These are phyloP conservation scores for Backusella luteola DNA, from an alignment of 192 early-diverging fungal species.

Conservation along the genomic window DNA sequence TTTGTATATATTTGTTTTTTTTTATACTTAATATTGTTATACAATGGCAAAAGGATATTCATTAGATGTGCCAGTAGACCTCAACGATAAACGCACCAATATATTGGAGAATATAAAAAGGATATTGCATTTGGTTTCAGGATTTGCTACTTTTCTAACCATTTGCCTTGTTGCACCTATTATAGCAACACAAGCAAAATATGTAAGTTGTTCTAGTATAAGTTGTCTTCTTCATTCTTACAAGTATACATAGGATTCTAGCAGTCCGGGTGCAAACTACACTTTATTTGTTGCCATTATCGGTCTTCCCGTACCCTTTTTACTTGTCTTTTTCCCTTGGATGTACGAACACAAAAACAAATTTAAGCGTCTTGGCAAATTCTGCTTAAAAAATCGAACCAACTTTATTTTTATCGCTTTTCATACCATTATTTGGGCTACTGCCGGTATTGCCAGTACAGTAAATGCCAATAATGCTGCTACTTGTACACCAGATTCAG, in stretches of 20 bases:
- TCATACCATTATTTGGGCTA: slow-evolving; percentile 24
- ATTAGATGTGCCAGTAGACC: slow-evolving; percentile 28
- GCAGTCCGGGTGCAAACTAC: slow-evolving; percentile 31
- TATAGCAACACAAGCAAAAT: slow-evolving; percentile 27
- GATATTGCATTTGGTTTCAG: slow-evolving; percentile 18
- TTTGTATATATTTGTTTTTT: slow-evolving; percentile 10
- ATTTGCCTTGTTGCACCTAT: slow-evolving; percentile 29
- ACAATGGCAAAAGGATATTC: slow-evolving; percentile 3
- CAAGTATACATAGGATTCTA: slow-evolving; percentile 18
- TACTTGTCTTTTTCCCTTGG: slow-evolving; percentile 37
- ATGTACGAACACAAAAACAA: slow-evolving; percentile 32
- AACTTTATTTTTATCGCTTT: slow-evolving; percentile 29
- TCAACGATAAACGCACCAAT: slow-evolving; percentile 17
- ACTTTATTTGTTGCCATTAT: slow-evolving; percentile 28
- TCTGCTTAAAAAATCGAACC: slow-evolving; percentile 30
- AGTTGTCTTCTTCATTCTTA: not conserved
- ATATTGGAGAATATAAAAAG: slow-evolving; percentile 12
- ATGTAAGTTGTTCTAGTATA: slow-evolving; percentile 27
- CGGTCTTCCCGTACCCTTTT: slow-evolving; percentile 18
- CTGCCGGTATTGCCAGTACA: slow-evolving; percentile 31
- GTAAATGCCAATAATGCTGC: slow-evolving; percentile 22
- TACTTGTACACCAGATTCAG: slow-evolving; percentile 19
- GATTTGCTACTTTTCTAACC: slow-evolving; percentile 17
- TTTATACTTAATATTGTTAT: not conserved
- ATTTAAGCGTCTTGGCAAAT: slow-evolving; percentile 38